Evolutionary conservation across 2,329 filamentous ascomycete genomes (phyloP), one percentile per base, ranked within the genome.

Genomic region (Colletotrichum kahawae): DNA sequence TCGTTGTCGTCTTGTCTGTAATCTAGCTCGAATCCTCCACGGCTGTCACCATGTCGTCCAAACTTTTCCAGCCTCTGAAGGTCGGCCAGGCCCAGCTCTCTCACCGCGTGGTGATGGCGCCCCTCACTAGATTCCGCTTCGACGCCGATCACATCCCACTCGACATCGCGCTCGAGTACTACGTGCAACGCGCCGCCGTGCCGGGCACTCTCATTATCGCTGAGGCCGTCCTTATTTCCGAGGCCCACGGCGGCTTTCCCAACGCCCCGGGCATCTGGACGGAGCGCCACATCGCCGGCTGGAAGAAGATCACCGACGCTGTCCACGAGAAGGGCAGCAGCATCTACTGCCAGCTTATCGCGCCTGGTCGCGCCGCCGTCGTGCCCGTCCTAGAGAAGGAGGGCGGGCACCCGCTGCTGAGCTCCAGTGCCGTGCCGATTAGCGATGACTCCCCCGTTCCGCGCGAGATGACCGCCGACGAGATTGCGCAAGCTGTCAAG

Each of bases 291-390:
- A 85, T 93, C 54, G 86, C 85, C 2, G 89, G 85, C 0, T 94
- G 92, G 93, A 90, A 88, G 77, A 83, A 86, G 24, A 84, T 94
- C 63, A 92, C 90, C 7, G 88, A 91, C 57, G 90, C 88, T 1
- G 91, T 94, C 1, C 93, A 95, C 81, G 85, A 85, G 31, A 92
- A 92, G 78, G 90, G 90, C 13, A 88, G 87, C 36, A 90, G 86
- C 79, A 91, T 94, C 67, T 93, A 87, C 82, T 81, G 87, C 3
- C 93, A 94, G 79, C 84, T 94, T 0, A 93, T 91, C 87, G 88
- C 88, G 0, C 84, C 91, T 7, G 92, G 93, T 6, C 88, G 93
- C 5, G 87, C 88, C 4, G 89, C 89, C 1, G 81, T 62, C n/a
- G 59, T 85, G 51, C 70, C 77, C 0, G 79, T 79, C 2, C 34